Percentiles rank a stretch among this genome's conserved stretches.
Evolutionary conservation across 768 basidiomycete genomes (phyloP).

Genomic region (Gloeophyllum trabeum): DNA sequence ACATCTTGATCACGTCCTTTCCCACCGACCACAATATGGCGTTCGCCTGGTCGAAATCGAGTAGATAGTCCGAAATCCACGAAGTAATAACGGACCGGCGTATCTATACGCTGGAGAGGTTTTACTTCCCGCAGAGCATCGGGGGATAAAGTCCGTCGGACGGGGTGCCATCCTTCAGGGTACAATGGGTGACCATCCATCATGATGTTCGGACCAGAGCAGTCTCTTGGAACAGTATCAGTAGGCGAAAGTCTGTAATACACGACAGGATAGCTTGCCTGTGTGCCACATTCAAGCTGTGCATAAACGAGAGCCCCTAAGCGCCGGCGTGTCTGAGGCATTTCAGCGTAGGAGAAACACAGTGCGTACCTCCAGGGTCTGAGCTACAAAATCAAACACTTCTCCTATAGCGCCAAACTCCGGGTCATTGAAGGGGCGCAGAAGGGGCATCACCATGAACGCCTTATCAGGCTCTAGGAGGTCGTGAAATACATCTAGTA

Average conservation of each 20-base stretch:
- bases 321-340: neutral
- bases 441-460: constrained; percentile 22
- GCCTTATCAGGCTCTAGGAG: neutral
- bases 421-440: constrained; percentile 17
- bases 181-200: constrained; percentile 22
- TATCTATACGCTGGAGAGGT: constrained; percentile 19
- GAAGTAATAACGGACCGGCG: constrained; percentile 27
- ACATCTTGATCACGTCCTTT: constrained; percentile 12
- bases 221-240: neutral
- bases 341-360: neutral
- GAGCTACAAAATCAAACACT: constrained; percentile 7
- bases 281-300: constrained; percentile 5
- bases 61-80: constrained; percentile 22
- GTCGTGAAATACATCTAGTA: neutral
- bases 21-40: constrained; percentile 6
- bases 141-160: constrained; percentile 16
- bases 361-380: constrained; percentile 5
- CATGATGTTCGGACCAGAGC: constrained; percentile 19
- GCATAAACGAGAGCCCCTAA: constrained; percentile 6
- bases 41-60: constrained; percentile 7
- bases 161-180: constrained; percentile 24
- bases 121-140: constrained; percentile 18
- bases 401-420: constrained; percentile 3
- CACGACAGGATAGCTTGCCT: constrained; percentile 1
- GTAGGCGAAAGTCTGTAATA: neutral